Base-by-base conservation (phyloP, 1,139 yeast genomes). In the Saccharomyces hybrid region DNA sequence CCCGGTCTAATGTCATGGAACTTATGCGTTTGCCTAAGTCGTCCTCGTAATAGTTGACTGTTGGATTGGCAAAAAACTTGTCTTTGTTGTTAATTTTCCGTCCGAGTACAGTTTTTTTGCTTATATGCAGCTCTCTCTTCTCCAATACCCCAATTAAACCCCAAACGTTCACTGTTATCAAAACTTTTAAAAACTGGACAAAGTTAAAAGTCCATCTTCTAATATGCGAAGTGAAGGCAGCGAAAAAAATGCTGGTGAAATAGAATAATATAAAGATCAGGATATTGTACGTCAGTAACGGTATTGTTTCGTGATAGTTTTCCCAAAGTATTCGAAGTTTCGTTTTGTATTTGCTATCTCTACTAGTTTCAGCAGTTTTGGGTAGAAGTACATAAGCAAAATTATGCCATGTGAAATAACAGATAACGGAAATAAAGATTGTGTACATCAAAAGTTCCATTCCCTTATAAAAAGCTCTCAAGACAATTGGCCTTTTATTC, bases 81-180 rank as follows among this genome's bases (percentile, higher is more conserved):
- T 67, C 68, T 14, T 55, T 52, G 50, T 65, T 66, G 51, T 60
- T 60, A 29, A 68, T 67, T 49, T 62, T 62, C 50, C 68, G 59
- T 1, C 71, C 71, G 14, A 68, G 51, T 16, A 68, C 60, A 2
- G 70, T 66, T 46, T 61, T 62, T 50, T 61, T 64, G 49, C 60
- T 62, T 28, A 66, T 42, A 11, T 55, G 53, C 19, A 60, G 51
- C 53, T 67, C 69, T 52, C 67, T 64, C 49, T 57, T 59, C 50
- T 67, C 69, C 26, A 67, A 55, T 1, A 62, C 64, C 31, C 64
- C 65, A 16, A 68, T 60, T 14, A 68, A 57, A 14, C 70, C 68
- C 71, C 71, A 68, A 8, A 62, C 57, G 54, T 65, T 68, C 5
- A 67, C 69, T 2, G 70, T 65, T 14, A 68, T 59, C 5, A 67